A percentile compares a stretch with the other conserved stretches of the same genome.
These are phyloP conservation scores for Populus deltoides DNA, from an alignment of 345 rosid genomes.

Conservation along the genomic window DNA sequence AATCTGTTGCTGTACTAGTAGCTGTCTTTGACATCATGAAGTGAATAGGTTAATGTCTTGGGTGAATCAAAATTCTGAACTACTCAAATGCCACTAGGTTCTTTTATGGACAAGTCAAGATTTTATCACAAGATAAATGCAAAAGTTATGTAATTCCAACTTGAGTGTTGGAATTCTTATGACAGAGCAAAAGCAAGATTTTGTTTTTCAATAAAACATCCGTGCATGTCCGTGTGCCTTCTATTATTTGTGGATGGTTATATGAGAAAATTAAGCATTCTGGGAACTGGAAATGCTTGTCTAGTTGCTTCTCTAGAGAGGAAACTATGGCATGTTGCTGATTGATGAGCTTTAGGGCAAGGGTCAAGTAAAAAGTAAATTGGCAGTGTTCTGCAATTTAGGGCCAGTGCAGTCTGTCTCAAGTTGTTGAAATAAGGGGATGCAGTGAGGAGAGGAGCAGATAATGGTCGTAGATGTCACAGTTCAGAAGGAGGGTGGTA, in stretches of 20 bases:
- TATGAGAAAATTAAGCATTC: not conserved
- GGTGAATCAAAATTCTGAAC: not conserved
- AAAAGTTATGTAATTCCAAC: not conserved
- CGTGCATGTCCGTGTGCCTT: not conserved
- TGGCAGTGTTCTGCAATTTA: not conserved
- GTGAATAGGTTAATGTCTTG: not conserved
- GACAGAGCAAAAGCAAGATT: not conserved
- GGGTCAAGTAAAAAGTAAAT: not conserved
- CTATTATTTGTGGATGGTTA: not conserved
- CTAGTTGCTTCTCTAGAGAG: not conserved
- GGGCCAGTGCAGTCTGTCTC: not conserved
- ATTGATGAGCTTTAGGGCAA: not conserved
- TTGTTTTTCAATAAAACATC: not conserved
- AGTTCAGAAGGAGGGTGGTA: not conserved
- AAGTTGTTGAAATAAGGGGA: not conserved
- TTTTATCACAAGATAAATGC: not conserved
- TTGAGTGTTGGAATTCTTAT: not conserved
- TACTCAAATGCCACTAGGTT: not conserved
- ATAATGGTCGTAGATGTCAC: not conserved
- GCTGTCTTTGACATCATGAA: not conserved
- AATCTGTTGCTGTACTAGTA: not conserved
- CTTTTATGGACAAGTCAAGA: not conserved
- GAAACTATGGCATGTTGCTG: not conserved
- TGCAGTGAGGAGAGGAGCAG: not conserved
- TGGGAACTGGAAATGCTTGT: not conserved